Percentiles rank a stretch among this genome's conserved stretches.
These are phyloP conservation scores for Sugiyamaella novakii DNA, from an alignment of 1,139 yeast species.

Conservation along the genomic window DNA sequence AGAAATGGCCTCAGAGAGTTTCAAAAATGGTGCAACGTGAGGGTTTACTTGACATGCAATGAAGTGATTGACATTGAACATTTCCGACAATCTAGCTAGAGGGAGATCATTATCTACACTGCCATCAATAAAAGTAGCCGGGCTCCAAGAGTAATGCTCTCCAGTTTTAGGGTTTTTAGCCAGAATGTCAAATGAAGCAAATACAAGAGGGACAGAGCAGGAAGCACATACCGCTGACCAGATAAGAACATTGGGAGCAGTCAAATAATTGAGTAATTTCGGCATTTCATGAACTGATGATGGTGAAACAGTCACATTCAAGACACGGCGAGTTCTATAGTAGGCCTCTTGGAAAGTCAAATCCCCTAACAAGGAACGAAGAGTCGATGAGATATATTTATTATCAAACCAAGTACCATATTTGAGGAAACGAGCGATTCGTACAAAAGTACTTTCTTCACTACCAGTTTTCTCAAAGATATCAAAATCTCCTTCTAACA, in stretches of 20 bases:
- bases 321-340: constrained; percentile 75
- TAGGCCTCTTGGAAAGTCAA: constrained; percentile 94
- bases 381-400: constrained; percentile 66
- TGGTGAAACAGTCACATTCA: constrained; percentile 89
- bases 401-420: constrained; percentile 90
- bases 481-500: constrained; percentile 60
- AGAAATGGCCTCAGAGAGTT: constrained; percentile 29
- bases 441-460: constrained; percentile 51
- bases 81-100: constrained; percentile 81
- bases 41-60: constrained; percentile 97
- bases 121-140: constrained; percentile 88
- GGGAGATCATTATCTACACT: constrained; percentile 95
- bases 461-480: constrained; percentile 65
- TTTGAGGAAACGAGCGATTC: constrained; percentile 64
- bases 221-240: constrained; percentile 98
- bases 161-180: constrained; percentile 76
- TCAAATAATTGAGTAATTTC: constrained; percentile 76
- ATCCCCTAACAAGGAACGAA: constrained; percentile 83
- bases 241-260: constrained; percentile 91
- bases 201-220: constrained; percentile 89
- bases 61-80: constrained; percentile 95
- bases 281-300: constrained; percentile 50
- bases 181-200: constrained; percentile 80
- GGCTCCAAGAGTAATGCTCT: constrained; percentile 78
- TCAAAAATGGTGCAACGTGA: constrained; percentile 87